phyloP scores from a whole-genome alignment of 305 asterid genomes.

The Petunia hybrid region DNA sequence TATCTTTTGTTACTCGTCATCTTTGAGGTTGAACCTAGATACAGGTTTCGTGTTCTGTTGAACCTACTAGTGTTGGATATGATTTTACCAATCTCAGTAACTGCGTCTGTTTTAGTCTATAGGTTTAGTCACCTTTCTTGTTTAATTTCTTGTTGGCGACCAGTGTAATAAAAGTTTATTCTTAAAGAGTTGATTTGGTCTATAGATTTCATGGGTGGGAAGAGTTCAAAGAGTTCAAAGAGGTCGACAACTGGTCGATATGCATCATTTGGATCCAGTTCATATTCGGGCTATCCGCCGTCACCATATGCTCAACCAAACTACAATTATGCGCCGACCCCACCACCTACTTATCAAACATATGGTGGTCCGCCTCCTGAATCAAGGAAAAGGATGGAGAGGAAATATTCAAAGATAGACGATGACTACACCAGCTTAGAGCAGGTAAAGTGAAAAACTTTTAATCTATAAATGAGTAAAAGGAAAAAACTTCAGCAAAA shows the following conservation, averaged over 20 bases:
- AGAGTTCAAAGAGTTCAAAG: constrained; percentile 84
- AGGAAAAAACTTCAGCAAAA: background rate
- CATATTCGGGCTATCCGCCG: constrained; percentile 65
- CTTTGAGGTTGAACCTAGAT: background rate
- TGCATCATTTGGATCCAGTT: constrained; percentile 73
- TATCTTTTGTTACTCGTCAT: background rate
- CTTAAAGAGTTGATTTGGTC: constrained; percentile 36
- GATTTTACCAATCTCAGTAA: background rate
- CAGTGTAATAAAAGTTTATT: constrained; percentile 23
- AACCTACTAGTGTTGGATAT: constrained; percentile 1
- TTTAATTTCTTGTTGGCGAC: background rate
- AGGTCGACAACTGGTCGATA: constrained; percentile 69
- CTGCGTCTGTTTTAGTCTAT: background rate
- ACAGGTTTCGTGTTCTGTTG: background rate
- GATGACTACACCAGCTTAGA: constrained; percentile 75
- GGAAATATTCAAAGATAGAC: constrained; percentile 84
- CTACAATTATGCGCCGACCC: constrained; percentile 44
- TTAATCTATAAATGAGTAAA: background rate
- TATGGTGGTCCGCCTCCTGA: constrained; percentile 63
- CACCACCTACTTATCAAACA: constrained; percentile 40
- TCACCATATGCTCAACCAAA: constrained; percentile 63
- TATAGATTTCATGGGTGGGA: constrained; percentile 75
- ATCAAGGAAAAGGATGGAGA: constrained; percentile 67
- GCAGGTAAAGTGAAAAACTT: constrained; percentile 56
- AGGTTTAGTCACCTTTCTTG: background rate